phyloP scores from a whole-genome alignment of 2,329 filamentous ascomycete species.

The Emmonsiellopsis sp. region DNA sequence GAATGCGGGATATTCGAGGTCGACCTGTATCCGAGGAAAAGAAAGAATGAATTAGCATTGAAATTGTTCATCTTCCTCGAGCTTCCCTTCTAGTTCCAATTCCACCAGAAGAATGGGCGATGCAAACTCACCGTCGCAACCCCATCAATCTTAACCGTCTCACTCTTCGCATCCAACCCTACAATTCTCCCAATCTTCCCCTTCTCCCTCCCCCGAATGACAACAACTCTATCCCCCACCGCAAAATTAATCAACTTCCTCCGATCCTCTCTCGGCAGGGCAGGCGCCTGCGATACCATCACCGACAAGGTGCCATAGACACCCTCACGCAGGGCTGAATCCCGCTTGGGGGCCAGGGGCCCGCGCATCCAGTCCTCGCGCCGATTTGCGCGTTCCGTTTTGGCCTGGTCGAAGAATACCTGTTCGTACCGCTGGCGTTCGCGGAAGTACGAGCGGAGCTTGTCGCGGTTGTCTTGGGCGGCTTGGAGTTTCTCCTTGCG shows the following conservation, averaged over 20 bases:
- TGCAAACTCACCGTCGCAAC: conserved; percentile 51
- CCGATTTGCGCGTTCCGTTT: conserved; percentile 46
- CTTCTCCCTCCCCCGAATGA: conserved; percentile 67
- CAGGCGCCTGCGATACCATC: conserved; percentile 25
- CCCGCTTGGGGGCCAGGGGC: conserved; percentile 64
- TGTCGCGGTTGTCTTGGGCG: conserved; percentile 29
- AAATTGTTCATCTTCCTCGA: background rate
- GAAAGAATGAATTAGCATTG: background rate
- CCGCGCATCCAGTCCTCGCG: conserved; percentile 73
- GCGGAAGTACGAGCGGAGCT: conserved; percentile 22
- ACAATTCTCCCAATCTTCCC: conserved; percentile 72
- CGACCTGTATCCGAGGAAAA: conserved; percentile 21
- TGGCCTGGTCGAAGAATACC: conserved; percentile 28
- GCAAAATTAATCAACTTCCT: conserved; percentile 51
- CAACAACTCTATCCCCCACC: conserved; percentile 67
- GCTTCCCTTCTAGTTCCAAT: background rate
- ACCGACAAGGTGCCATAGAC: conserved; percentile 49
- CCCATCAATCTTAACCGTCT: conserved; percentile 52
- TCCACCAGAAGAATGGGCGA: background rate
- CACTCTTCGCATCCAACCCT: conserved; percentile 44
- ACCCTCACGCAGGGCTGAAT: conserved; percentile 51
- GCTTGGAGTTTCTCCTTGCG: conserved; percentile 36
- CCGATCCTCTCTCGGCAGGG: conserved; percentile 30
- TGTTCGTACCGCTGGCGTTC: conserved; percentile 23
- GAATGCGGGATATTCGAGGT: conserved; percentile 31